Conservation (phyloP, 257 asterid genomes). For the Capsicum pubescens region DNA sequence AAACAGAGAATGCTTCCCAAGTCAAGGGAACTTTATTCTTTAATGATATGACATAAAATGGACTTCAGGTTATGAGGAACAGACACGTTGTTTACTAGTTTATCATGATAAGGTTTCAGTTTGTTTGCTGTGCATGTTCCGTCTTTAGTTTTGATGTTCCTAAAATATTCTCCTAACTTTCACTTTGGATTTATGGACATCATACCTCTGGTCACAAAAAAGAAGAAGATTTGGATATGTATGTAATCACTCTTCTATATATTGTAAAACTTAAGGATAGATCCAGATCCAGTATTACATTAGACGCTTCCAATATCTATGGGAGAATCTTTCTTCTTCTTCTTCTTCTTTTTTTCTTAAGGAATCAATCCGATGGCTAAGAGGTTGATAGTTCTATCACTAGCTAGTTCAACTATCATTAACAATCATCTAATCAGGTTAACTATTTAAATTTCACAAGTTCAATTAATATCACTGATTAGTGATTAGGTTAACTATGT, state of each 20-base stretch:
- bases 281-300: no score
- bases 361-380: background rate
- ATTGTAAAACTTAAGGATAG: no score
- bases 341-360: background rate
- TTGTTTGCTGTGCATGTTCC: background rate
- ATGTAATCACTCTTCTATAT: background rate
- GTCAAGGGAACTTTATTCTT: constrained; percentile 31
- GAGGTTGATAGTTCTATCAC: background rate
- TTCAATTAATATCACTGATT: background rate
- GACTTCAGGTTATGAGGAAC: background rate
- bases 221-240: background rate
- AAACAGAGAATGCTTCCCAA: background rate
- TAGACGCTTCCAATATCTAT: background rate
- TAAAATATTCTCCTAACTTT: background rate
- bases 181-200: background rate
- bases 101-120: background rate
- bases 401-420: background rate
- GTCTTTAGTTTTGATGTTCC: background rate
- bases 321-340: background rate
- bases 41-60: background rate
- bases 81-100: background rate
- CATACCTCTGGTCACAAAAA: constrained; percentile 15
- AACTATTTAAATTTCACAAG: background rate
- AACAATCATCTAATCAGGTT: background rate
- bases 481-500: background rate